Conservation (phyloP, 768 basidiomycete genomes). For the Phlebiopsis flavidoalba region DNA sequence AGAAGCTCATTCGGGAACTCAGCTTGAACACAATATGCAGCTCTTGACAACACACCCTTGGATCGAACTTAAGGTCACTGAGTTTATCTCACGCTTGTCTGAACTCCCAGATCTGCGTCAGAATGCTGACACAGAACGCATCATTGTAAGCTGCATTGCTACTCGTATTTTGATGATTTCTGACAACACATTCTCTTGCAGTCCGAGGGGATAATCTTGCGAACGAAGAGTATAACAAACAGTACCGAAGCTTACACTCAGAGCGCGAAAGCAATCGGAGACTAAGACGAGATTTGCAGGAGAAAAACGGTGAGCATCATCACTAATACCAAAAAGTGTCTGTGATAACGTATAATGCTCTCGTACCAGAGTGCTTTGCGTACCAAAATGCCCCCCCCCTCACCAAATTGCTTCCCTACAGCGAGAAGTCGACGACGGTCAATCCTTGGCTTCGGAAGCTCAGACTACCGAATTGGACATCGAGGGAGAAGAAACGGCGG, state of each 20-base stretch:
- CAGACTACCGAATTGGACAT: conserved; percentile 55
- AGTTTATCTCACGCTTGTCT: conserved; percentile 64
- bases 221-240: conserved; percentile 61
- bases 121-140: conserved; percentile 55
- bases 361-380: conserved; percentile 31
- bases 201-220: conserved; percentile 50
- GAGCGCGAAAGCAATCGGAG: conserved; percentile 51
- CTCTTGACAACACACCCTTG: conserved; percentile 65
- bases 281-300: conserved; percentile 45
- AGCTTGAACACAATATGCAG: conserved; percentile 69
- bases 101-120: conserved; percentile 58
- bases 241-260: conserved; percentile 50
- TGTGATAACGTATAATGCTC: neutral
- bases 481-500: conserved; percentile 59
- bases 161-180: too few relatives aligned
- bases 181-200: conserved; percentile 18
- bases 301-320: conserved; percentile 48
- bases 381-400: too few relatives aligned
- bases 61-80: conserved; percentile 65
- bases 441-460: conserved; percentile 49
- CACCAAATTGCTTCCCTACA: conserved; percentile 50
- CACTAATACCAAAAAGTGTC: neutral
- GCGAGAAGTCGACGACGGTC: conserved; percentile 48
- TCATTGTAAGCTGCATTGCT: conserved; percentile 46
- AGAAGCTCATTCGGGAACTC: conserved; percentile 67